Evolutionary conservation across 306 rosid species (phyloP), one percentile per base, ranked within the genome.

Genomic region (barrel medic (Medicago truncatula)): DNA sequence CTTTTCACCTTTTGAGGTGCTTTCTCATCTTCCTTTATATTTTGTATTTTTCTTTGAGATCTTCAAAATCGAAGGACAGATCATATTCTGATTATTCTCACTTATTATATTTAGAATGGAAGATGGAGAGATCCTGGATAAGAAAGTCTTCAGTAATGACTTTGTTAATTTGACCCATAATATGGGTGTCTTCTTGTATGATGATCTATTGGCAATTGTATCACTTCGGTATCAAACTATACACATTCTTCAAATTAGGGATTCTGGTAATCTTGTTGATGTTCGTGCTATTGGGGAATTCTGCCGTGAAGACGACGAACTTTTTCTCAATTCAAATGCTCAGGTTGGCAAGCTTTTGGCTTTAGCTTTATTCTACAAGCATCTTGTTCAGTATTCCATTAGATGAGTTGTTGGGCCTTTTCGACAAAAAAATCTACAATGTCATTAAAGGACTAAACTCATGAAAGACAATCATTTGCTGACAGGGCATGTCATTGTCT

Each of bases 301-400:
- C 79, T 95, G 99, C 79, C 90, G 88, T 15, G 99, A 95, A 85
- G 99, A 95, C 83, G 99, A 95, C 65, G 88, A 89, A 81, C 97
- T 95, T 81, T 95, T 95, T 78, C 92, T 95, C 50, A 84, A 87
- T 87, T 90, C 98, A 73, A 89, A 69, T 67, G 64, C 90, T 66
- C 89, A 88, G 88, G 97, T 87, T 20, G 76, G 89, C 68, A 63
- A 62, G 76, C 54, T 73, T 71, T 79, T 58, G 63, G 71, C 17
- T n/a, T 76, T 76, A 44, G 67, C 56, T 40, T 15, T 47, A 52
- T 21, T 63, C 34, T 34, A 44, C 64, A 49, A 50, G 25, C 16
- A 23, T 67, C 73, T 67, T 54, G 67, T 17, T 47, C 53, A 18
- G 70, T 38, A 4, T 67, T 46, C 63, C 23, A 20, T 84, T 67